Percentiles rank a stretch among this genome's conserved stretches.
phyloP scores from a whole-genome alignment of 192 early-diverging fungal genomes.

The Coemansia sp. region DNA sequence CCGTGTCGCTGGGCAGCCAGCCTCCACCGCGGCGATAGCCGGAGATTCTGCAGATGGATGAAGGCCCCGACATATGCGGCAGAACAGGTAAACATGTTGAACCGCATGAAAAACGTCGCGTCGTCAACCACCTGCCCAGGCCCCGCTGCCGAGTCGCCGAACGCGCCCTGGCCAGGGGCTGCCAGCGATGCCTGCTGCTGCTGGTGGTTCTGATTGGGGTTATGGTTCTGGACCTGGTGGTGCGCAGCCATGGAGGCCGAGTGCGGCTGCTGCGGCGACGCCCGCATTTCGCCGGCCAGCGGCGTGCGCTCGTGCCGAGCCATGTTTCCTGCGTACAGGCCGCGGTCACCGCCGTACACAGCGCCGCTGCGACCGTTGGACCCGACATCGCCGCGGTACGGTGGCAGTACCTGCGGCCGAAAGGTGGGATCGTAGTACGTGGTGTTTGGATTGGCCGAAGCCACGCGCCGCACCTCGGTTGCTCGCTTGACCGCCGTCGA shows the following conservation, averaged over 20 bases:
- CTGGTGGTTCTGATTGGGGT: constrained; percentile 11
- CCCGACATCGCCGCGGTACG: constrained; percentile 35
- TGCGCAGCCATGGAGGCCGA: constrained; percentile 3
- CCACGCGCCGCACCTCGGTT: constrained; percentile 28
- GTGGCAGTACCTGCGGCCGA: constrained; percentile 43
- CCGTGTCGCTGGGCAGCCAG: constrained; percentile 17
- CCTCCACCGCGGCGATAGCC: constrained; percentile 38
- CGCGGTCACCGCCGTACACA: constrained; percentile 2
- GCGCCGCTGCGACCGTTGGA: constrained; percentile 14
- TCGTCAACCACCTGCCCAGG: constrained; percentile 38
- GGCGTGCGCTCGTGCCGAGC: constrained; percentile 17
- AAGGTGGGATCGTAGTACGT: constrained; percentile 51
- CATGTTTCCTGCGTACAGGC: not conserved
- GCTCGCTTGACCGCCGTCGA: constrained; percentile 38
- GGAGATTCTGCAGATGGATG: constrained; percentile 41
- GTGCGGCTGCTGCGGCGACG: constrained; percentile 22
- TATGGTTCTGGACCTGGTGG: constrained; percentile 12
- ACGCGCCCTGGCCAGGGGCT: not conserved
- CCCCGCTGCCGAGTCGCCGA: constrained; percentile 22
- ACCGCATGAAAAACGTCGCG: constrained; percentile 41
- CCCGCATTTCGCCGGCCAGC: constrained; percentile 19
- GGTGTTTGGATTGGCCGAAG: constrained; percentile 29
- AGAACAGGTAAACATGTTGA: constrained; percentile 35
- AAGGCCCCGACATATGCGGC: constrained; percentile 31
- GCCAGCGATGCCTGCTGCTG: constrained; percentile 9